These are phyloP conservation scores for Colletotrichum phormii DNA, from an alignment of 2,329 filamentous ascomycete species.

Conservation along the genomic window DNA sequence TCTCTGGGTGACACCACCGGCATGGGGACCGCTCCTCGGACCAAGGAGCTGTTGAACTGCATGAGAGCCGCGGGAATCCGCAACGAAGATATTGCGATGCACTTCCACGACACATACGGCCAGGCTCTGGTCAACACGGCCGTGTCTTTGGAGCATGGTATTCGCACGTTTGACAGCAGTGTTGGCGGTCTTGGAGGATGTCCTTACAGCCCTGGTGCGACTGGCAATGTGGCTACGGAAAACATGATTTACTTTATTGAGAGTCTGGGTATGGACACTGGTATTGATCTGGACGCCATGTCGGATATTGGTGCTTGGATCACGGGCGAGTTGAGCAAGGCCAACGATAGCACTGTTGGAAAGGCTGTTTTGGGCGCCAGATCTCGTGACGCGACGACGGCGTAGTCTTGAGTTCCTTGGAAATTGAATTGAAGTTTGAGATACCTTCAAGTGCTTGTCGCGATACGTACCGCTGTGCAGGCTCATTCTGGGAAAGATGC, in stretches of 20 bases:
- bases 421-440: background rate
- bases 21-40: conserved; percentile 84
- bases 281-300: conserved; percentile 75
- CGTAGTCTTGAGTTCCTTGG: background rate
- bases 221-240: conserved; percentile 88
- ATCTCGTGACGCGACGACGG: conserved; percentile 36
- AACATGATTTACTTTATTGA: conserved; percentile 84
- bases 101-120: conserved; percentile 91
- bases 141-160: conserved; percentile 80
- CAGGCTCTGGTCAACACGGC: conserved; percentile 87
- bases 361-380: conserved; percentile 70
- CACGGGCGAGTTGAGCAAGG: conserved; percentile 69
- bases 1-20: conserved; percentile 91
- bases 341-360: conserved; percentile 75
- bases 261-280: conserved; percentile 79
- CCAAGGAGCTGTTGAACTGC: conserved; percentile 72
- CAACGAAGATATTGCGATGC: conserved; percentile 79
- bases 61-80: conserved; percentile 75
- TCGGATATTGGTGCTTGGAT: conserved; percentile 81
- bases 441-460: background rate
- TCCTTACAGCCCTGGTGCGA: conserved; percentile 86
- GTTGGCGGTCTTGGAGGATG: conserved; percentile 87
- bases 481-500: no score
- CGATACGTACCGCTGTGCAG: background rate
- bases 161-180: conserved; percentile 82